Evolutionary conservation across 352 stramenopile species (phyloP).

Genomic region (Globisporangium mamillatum): DNA sequence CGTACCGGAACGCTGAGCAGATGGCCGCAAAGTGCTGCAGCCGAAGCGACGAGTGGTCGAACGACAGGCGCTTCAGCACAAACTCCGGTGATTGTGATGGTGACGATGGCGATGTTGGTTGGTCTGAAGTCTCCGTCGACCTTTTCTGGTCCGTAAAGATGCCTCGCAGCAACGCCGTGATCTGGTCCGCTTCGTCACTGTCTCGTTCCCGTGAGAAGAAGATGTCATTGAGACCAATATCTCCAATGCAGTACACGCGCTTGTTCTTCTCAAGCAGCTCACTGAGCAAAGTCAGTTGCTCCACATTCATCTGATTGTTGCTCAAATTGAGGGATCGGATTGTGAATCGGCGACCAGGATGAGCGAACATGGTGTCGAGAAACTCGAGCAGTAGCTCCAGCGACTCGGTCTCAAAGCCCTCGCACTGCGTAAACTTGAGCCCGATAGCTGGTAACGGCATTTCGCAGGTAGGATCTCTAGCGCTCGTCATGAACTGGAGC

Average conservation of each 20-base stretch:
- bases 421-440: slow-evolving; percentile 11
- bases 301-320: slow-evolving; percentile 10
- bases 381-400: slow-evolving; percentile 1
- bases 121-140: background rate
- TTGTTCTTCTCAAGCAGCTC: slow-evolving; percentile 9
- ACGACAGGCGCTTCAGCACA: slow-evolving; percentile 6
- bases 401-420: background rate
- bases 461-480: background rate
- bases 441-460: background rate
- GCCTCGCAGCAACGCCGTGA: background rate
- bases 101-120: too few species aligned
- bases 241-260: slow-evolving; percentile 6
- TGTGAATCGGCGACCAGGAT: background rate
- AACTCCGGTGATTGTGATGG: background rate
- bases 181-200: slow-evolving; percentile 2
- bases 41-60: slow-evolving; percentile 11
- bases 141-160: background rate
- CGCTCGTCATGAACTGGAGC: background rate
- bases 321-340: slow-evolving; percentile 13
- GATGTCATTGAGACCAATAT: slow-evolving; percentile 8
- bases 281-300: slow-evolving; percentile 10
- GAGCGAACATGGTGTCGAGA: slow-evolving; percentile 3
- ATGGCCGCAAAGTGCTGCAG: slow-evolving; percentile 12
- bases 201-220: slow-evolving; percentile 13
- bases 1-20: slow-evolving; percentile 10